Evolutionary conservation across 768 basidiomycete species (phyloP), one percentile per base, ranked within the genome.

Genomic region (Leccinum uliginosum): DNA sequence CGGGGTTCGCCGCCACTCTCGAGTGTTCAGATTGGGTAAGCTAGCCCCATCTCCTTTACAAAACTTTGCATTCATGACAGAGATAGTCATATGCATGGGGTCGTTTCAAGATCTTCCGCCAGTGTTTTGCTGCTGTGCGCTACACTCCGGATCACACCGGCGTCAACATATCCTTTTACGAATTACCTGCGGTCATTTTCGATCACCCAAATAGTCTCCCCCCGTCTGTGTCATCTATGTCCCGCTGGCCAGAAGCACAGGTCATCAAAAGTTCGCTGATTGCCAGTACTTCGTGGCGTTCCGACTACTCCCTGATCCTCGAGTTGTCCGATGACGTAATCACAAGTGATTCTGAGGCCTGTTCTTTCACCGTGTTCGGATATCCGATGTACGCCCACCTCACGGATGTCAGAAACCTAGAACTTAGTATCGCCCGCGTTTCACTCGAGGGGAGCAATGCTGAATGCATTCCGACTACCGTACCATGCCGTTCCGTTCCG

Each of bases 21-120:
- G 57, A 60, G n/a, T 60, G 55, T 50, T 54, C 59, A 21, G 55
- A 58, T 35, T 56, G 61, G 66, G 65, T 67, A 47, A 55, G 65
- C 32, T 34, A 21, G 14, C 9, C n/a, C n/a, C n/a, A 29, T 30
- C 11, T 15, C 4, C 27, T 24, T 44, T 19, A 17, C 8, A 19
- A 34, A 9, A 15, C 8, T 14, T 55, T 24, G 19, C 6, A 15
- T 51, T 65, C 49, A 67, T 43, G 21, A 19, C 30, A 43, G 17
- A 24, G 17, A 56, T 19, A 62, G 60, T 57, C 55, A 5, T 50
- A 56, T 12, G 46, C 51, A n/a, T 60, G 51, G 54, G 30, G 57
- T 50, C 53, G 32, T 54, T 27, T 67, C 5, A 67, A 65, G 38
- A 2, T 57, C 19, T 67, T 67, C 46, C 30, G 10, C 23, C 50